Percentiles rank a stretch among this genome's conserved stretches.
Evolutionary conservation across 1,139 yeast species (phyloP).

Genomic region (Eremothecium sinecaudum): DNA sequence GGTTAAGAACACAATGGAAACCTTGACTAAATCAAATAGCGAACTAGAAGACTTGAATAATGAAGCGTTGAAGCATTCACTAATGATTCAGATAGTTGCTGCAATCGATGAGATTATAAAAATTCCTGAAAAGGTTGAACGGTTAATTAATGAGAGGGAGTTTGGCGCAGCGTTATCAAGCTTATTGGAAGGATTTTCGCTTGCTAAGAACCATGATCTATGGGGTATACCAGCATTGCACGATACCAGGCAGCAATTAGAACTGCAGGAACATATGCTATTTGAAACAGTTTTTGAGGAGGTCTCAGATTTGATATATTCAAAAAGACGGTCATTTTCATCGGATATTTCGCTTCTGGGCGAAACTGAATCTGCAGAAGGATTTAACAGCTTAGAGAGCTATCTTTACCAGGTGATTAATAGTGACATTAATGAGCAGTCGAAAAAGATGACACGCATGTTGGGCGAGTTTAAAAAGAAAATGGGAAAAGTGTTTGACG

Average conservation of each 20-base stretch:
- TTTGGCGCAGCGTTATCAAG: slow-evolving; percentile 61
- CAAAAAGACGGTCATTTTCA: slow-evolving; percentile 35
- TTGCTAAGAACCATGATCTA: slow-evolving; percentile 51
- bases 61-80: slow-evolving; percentile 52
- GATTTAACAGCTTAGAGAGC: slow-evolving; percentile 45
- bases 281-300: slow-evolving; percentile 73
- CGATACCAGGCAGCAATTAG: slow-evolving; percentile 49
- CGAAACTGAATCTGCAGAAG: slow-evolving; percentile 18
- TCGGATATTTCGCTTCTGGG: slow-evolving; percentile 10
- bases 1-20: slow-evolving; percentile 39
- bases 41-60: slow-evolving; percentile 55
- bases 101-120: slow-evolving; percentile 55
- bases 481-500: slow-evolving; percentile 20
- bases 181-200: slow-evolving; percentile 45
- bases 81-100: slow-evolving; percentile 61
- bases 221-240: slow-evolving; percentile 56
- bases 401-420: slow-evolving; percentile 49
- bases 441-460: slow-evolving; percentile 32
- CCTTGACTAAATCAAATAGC: slow-evolving; percentile 47
- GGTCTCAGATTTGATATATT: slow-evolving; percentile 60
- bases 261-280: slow-evolving; percentile 53
- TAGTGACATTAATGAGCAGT: slow-evolving; percentile 46
- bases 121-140: slow-evolving; percentile 58
- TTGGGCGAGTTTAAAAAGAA: slow-evolving; percentile 39
- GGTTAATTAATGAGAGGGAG: slow-evolving; percentile 53